A percentile compares a stretch with the other conserved stretches of the same genome.
Evolutionary conservation across 2,329 filamentous ascomycete genomes (phyloP).

Genomic region (Botrytis byssoidea): DNA sequence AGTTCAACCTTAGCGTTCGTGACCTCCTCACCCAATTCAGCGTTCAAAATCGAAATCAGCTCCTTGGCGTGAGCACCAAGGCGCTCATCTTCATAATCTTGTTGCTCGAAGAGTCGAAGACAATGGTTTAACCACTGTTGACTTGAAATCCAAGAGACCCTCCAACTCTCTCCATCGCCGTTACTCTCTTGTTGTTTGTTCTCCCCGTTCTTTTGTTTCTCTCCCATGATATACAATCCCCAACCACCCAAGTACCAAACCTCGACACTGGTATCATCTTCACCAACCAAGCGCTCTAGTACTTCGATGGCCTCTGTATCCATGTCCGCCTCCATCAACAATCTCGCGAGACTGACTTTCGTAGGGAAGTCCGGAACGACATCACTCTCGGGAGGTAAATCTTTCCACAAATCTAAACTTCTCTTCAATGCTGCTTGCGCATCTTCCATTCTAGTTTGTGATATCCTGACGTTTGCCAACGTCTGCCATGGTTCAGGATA

Average conservation of each 20-base stretch:
- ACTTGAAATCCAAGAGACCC: slow-evolving; percentile 66
- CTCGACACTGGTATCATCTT: slow-evolving; percentile 93
- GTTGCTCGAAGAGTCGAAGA: slow-evolving; percentile 70
- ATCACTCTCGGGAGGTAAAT: slow-evolving; percentile 69
- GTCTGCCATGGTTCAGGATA: slow-evolving; percentile 92
- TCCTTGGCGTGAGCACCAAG: slow-evolving; percentile 73
- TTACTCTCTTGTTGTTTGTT: slow-evolving; percentile 36
- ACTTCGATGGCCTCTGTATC: slow-evolving; percentile 82
- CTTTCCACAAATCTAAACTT: slow-evolving; percentile 81
- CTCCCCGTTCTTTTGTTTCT: slow-evolving; percentile 56
- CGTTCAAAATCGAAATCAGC: slow-evolving; percentile 61
- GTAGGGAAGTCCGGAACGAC: slow-evolving; percentile 82
- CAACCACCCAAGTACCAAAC: slow-evolving; percentile 97
- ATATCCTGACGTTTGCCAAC: slow-evolving; percentile 88
- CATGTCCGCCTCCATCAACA: slow-evolving; percentile 88
- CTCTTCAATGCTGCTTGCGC: slow-evolving; percentile 74
- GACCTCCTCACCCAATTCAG: slow-evolving; percentile 62
- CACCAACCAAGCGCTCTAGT: slow-evolving; percentile 75
- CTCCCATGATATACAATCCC: slow-evolving; percentile 78
- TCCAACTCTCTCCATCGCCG: slow-evolving; percentile 45
- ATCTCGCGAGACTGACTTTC: slow-evolving; percentile 75
- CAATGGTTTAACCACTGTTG: slow-evolving; percentile 81
- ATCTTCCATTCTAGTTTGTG: slow-evolving; percentile 76
- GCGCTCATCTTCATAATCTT: slow-evolving; percentile 84
- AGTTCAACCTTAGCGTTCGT: slow-evolving; percentile 56